Evolutionary conservation across 2,329 filamentous ascomycete genomes (phyloP), one percentile per base, ranked within the genome.

Genomic region (Claviceps cyperi): DNA sequence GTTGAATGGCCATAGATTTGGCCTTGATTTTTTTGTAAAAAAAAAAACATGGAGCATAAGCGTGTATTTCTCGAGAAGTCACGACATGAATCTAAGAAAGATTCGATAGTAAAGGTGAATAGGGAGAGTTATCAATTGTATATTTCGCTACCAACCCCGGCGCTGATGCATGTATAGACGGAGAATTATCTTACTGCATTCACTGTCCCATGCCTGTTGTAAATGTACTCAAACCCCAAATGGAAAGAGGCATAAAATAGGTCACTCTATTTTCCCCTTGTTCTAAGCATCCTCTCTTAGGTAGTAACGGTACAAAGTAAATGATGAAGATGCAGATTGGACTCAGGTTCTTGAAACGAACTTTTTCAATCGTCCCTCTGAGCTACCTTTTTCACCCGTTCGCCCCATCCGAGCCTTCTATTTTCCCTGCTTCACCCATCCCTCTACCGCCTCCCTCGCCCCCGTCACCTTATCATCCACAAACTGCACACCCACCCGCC

Each of bases 401-500:
- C 52, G 43, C n/a, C 15, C 22, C n/a, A n/a, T 45, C 24, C 11
- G 45, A 52, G 48, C 28, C 49, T 22, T 57, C 53, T 77, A 90
- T 76, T 84, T 86, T 51, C 88, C 90, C 76, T 94, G 90, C 73
- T 80, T 87, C 50, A 97, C 86, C 88, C 90, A 92, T 54, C 80
- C 81, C 74, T 96, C 89, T 52, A 96, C 71, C 47, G 77, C 76
- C 68, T 90, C 83, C 59, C 89, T 78, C 51, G 80, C 83, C 50
- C 83, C 78, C 53, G 76, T 78, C 49, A 95, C 84, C 72, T 86
- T 90, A 54, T 87, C 84, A 63, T 94, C 83, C 53, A 94, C 79
- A 70, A 83, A 85, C 56, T 73, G 75, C 54, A 81, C 76, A 46
- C 80, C 80, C 64, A 88, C 76, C 58, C 83, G 74, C 46, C 78